Conservation (phyloP, 2,329 filamentous ascomycete genomes). For the Beauveria bassiana region DNA sequence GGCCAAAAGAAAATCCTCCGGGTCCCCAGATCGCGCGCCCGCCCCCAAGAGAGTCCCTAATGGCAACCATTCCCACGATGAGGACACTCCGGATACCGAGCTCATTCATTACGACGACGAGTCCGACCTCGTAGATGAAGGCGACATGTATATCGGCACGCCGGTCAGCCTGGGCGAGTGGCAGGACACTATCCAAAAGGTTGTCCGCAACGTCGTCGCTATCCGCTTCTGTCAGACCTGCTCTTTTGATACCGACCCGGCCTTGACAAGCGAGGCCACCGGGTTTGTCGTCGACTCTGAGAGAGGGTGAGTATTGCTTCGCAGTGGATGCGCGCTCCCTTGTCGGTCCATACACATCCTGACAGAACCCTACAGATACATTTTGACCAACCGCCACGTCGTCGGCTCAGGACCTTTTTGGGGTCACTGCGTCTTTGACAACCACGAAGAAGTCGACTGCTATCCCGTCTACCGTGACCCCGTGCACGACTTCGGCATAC, state of each 20-base stretch:
- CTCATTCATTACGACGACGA: constrained; percentile 31
- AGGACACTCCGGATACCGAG: constrained; percentile 39
- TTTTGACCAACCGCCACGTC: constrained; percentile 84
- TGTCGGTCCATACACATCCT: not conserved
- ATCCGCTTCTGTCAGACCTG: constrained; percentile 98
- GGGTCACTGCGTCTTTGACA: constrained; percentile 97
- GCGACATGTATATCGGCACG: constrained; percentile 30
- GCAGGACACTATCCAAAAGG: constrained; percentile 91
- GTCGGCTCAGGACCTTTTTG: constrained; percentile 94
- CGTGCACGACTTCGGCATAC: constrained; percentile 95
- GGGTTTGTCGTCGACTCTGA: constrained; percentile 96
- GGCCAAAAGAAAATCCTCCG: constrained; percentile 46
- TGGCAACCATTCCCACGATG: constrained; percentile 41
- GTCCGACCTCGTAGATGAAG: constrained; percentile 34
- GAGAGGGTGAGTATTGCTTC: constrained; percentile 53
- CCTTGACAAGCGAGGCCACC: constrained; percentile 89
- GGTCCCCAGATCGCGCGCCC: constrained; percentile 29
- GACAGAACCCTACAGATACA: constrained; percentile 44
- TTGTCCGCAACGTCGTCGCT: constrained; percentile 94
- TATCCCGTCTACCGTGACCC: constrained; percentile 96
- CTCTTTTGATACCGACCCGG: constrained; percentile 94
- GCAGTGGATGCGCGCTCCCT: not conserved
- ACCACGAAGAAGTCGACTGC: constrained; percentile 94
- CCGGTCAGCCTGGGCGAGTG: constrained; percentile 56
- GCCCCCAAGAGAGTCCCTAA: constrained; percentile 33